phyloP scores from a whole-genome alignment of 805 yeast species.

The Komagataella ulmi region DNA sequence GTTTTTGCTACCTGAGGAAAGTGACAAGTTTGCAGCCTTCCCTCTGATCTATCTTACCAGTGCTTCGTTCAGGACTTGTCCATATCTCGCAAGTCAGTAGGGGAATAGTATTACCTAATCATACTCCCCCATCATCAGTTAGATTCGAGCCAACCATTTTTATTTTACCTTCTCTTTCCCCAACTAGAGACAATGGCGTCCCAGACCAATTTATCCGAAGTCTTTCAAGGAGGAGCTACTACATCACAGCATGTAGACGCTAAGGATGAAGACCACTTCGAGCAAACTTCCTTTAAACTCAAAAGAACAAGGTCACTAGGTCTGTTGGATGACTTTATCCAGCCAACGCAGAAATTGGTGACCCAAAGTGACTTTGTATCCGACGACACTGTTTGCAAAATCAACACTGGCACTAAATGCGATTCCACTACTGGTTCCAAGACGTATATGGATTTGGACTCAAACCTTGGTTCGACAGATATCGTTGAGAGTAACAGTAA shows the following conservation, averaged over 20 bases:
- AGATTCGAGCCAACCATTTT: not conserved
- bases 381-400: constrained; percentile 88
- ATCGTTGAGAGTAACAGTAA: not conserved
- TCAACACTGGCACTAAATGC: constrained; percentile 16
- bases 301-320: constrained; percentile 81
- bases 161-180: not conserved
- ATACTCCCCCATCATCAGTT: not conserved
- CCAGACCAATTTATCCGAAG: constrained; percentile 1
- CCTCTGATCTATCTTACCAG: not conserved
- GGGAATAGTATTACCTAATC: not conserved
- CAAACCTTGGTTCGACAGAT: not conserved
- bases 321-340: constrained; percentile 48
- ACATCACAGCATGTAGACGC: constrained; percentile 61
- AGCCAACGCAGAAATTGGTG: constrained; percentile 19
- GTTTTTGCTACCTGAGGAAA: not conserved
- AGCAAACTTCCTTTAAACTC: constrained; percentile 55
- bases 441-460: not conserved
- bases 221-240: constrained; percentile 39
- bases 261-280: constrained; percentile 55
- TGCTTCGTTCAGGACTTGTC: not conserved
- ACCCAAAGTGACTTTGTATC: constrained; percentile 89
- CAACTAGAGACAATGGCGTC: constrained; percentile 1
- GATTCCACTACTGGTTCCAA: not conserved
- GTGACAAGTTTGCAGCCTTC: not conserved
- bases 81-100: not conserved